Base-by-base conservation (phyloP, 1,284 basidiomycete genomes). In the Ceratobasidium sp. region DNA sequence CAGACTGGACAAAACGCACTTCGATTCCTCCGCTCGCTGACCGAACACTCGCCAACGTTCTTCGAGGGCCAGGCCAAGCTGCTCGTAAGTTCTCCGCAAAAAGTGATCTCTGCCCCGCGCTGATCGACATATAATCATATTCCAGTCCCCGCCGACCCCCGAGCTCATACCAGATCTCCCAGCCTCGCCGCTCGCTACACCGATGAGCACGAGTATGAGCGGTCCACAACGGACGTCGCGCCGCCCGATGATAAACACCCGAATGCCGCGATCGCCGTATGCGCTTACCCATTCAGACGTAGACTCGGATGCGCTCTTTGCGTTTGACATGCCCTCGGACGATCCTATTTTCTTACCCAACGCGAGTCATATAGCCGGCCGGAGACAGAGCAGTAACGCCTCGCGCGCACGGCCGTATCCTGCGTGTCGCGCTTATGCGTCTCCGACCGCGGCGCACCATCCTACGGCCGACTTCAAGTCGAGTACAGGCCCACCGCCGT, bases 21-120 rank as follows among this genome's bases (percentile, higher is more conserved):
- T 46, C 72, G 72, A 3, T 75, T 75, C 61, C 61, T 75, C 26
- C 72, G 72, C 28, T 75, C 72, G 60, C 61, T 75, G 10, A 51
- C 44, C n/a, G 72, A 75, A 75, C 72, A 75, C 46, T 75, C 72
- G 15, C 72, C 72, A 1, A 75, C 72, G 42, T 75, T 75, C 33
- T 75, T 75, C 72, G 72, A 75, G 39, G 60, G 61, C 33, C 72
- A 75, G 46, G 72, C 72, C 2, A 28, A 33, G 15, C 60, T 75
- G 15, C 46, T 75, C 12, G 72, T 75, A 44, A 18, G 60, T 46
- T 15, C 44, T 20, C n/a, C 40, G 51, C 55, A 49, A 3, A 51
- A 58, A 28, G 23, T 26, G n/a, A n/a, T n/a, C 20, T 39, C 33
- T 20, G 28, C 20, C 7, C 53, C 9, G 9, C 12, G 60, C 60